Evolutionary conservation across 2,329 filamentous ascomycete genomes (phyloP), one percentile per base, ranked within the genome.

Genomic region (Colletotrichum chlorophyti): DNA sequence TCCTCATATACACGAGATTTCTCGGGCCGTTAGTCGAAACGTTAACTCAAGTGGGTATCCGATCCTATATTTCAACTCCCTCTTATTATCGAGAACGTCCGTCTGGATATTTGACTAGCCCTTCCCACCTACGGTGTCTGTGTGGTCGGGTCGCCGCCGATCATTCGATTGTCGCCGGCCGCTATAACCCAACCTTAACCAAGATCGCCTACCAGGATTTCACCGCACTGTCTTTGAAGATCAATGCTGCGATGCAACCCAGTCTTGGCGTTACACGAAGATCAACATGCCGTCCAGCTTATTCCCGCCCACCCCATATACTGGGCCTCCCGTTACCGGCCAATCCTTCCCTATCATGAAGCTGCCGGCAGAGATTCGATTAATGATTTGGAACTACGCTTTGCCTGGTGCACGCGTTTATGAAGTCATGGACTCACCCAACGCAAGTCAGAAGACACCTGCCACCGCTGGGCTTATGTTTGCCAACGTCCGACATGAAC

Each of bases 401-500:
- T 70, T 80, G 27, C 78, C 78, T 1, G 75, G 78, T 31, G 60
- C 74, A 3, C 74, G 78, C 32, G 77, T 79, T 3, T 79, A 77
- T 65, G 78, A 80, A 63, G 72, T 80, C 9, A 69, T 80, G 58
- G 78, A 80, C 60, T 75, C 76, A 12, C 77, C 78, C 12, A 72
- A 72, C 60, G 71, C 76, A 11, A 70, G 69, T 49, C 72, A 74
- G 32, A 70, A 73, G 40, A 75, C 74, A 21, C 69, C 70, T 3
- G 70, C 77, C 3, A 70, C 72, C n/a, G 67, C 72, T 31, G 76
- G 75, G 45, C 68, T 81, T 34, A 76, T 78, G 72, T 81, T 80
- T 62, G 77, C 77, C 52, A 79, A 80, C 58, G 66, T 75, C 24
- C 76, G 76, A 54, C 71, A 75, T 54, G 77, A 79, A 58, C 76